Evolutionary conservation across 2,329 filamentous ascomycete species (phyloP).

Genomic region (Xylariaceae sp.): DNA sequence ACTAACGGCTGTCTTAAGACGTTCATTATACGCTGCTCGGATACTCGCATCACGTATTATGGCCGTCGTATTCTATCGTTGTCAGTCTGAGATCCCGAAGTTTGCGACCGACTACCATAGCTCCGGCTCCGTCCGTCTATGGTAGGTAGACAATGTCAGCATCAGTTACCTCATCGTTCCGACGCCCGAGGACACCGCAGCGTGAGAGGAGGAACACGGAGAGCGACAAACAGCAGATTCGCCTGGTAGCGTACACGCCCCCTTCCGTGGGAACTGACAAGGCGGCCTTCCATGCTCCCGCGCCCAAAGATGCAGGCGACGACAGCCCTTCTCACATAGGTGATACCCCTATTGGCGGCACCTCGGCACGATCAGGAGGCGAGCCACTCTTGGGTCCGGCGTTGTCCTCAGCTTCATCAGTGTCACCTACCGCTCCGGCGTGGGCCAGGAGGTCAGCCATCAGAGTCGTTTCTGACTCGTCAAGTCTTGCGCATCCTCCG

Average conservation of each 20-base stretch:
- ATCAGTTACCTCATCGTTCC: slow-evolving; percentile 27
- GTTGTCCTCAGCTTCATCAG: slow-evolving; percentile 32
- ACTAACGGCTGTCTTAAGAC: slow-evolving; percentile 4
- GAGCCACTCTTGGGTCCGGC: slow-evolving; percentile 32
- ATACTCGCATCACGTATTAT: slow-evolving; percentile 21
- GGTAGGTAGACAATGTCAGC: slow-evolving; percentile 32
- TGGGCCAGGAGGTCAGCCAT: slow-evolving; percentile 40
- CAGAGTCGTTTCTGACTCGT: slow-evolving; percentile 36
- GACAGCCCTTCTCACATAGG: slow-evolving; percentile 17
- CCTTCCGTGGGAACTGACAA: slow-evolving; percentile 34
- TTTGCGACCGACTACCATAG: slow-evolving; percentile 12
- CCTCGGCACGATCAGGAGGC: slow-evolving; percentile 24
- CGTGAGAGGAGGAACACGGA: slow-evolving; percentile 40
- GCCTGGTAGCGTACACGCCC: slow-evolving; percentile 46
- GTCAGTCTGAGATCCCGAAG: slow-evolving; percentile 12
- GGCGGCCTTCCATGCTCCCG: slow-evolving; percentile 20
- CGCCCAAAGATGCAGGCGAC: slow-evolving; percentile 18
- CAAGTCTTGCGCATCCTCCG: slow-evolving; percentile 30
- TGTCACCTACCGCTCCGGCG: slow-evolving; percentile 34
- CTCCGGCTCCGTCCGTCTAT: slow-evolving; percentile 9
- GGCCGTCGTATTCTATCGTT: slow-evolving; percentile 21
- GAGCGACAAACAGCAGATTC: slow-evolving; percentile 40
- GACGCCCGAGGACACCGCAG: slow-evolving; percentile 31
- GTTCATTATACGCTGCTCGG: slow-evolving; percentile 8
- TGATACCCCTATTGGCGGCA: slow-evolving; percentile 18